These are phyloP conservation scores for Leccinum broughii DNA, from an alignment of 768 basidiomycete species.

Conservation along the genomic window DNA sequence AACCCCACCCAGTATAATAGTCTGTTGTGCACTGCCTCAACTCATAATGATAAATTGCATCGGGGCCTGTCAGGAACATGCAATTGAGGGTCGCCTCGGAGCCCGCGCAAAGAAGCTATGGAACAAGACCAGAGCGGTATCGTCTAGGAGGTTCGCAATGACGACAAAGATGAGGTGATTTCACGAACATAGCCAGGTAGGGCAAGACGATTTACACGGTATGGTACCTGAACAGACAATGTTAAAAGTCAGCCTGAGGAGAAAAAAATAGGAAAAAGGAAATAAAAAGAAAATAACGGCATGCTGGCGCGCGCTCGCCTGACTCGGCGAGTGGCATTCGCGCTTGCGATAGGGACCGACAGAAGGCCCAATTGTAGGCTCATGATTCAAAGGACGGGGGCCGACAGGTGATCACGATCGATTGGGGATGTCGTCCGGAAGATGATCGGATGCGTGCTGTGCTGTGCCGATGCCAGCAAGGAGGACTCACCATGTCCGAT, in stretches of 20 bases:
- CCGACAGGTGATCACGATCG: slow-evolving; percentile 8
- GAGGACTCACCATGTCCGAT: not conserved
- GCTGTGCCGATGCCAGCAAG: not conserved
- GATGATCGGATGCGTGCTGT: slow-evolving; percentile 2
- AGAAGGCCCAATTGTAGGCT: not conserved
- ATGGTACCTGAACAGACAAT: slow-evolving; percentile 10
- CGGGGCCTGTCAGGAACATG: slow-evolving; percentile 27
- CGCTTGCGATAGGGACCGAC: slow-evolving; percentile 1
- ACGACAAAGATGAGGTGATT: slow-evolving; percentile 26
- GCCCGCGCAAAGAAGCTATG: slow-evolving; percentile 27
- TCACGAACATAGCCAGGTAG: slow-evolving; percentile 9
- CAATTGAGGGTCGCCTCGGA: slow-evolving; percentile 30
- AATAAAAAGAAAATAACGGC: slow-evolving; percentile 7
- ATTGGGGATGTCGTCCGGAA: not conserved
- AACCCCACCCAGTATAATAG: not conserved
- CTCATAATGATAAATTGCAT: slow-evolving; percentile 24
- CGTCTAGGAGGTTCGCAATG: not conserved
- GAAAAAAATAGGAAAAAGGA: not conserved
- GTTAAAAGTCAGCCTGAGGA: slow-evolving; percentile 11
- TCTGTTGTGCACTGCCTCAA: slow-evolving; percentile 13
- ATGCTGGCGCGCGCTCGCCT: slow-evolving; percentile 10
- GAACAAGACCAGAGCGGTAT: not conserved
- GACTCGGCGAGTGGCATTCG: not conserved
- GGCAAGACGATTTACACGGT: slow-evolving; percentile 15
- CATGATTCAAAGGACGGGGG: slow-evolving; percentile 5